Conservation (phyloP, 1,139 yeast species). For the Yamadazyma songkhlaensis region DNA sequence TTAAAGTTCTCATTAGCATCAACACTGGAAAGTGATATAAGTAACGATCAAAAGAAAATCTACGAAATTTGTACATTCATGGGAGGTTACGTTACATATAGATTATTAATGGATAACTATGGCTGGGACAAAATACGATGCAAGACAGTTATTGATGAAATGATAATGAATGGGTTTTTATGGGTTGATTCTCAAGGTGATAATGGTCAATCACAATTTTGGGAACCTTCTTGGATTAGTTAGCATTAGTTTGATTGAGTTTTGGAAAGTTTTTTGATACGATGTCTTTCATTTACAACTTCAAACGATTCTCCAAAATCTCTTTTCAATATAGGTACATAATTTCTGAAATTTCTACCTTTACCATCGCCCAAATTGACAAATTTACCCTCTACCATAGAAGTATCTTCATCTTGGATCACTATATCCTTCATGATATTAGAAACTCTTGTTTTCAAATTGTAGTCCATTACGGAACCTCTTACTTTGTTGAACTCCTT, state of each 20-base stretch:
- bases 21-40: slow-evolving; percentile 25
- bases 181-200: slow-evolving; percentile 74
- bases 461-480: slow-evolving; percentile 32
- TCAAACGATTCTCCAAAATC: slow-evolving; percentile 63
- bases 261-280: slow-evolving; percentile 33
- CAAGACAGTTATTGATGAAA: slow-evolving; percentile 64
- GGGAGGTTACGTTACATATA: slow-evolving; percentile 62
- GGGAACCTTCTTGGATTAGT: slow-evolving; percentile 54
- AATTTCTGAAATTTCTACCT: slow-evolving; percentile 55
- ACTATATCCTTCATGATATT: slow-evolving; percentile 25
- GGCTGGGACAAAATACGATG: slow-evolving; percentile 69
- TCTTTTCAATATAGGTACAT: slow-evolving; percentile 58
- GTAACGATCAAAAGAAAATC: slow-evolving; percentile 63
- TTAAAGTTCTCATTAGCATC: slow-evolving; percentile 35
- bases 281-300: slow-evolving; percentile 63
- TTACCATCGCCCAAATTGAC: slow-evolving; percentile 71
- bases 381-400: slow-evolving; percentile 25
- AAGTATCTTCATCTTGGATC: slow-evolving; percentile 17
- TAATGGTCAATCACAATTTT: slow-evolving; percentile 51
- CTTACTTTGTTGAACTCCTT: slow-evolving; percentile 23
- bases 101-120: slow-evolving; percentile 65
- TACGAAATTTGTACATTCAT: slow-evolving; percentile 70
- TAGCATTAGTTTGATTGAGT: not conserved
- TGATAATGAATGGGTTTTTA: slow-evolving; percentile 75
- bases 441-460: slow-evolving; percentile 33